Conservation (phyloP, 2,329 filamentous ascomycete genomes). For the Trichoderma brevicompactum region DNA sequence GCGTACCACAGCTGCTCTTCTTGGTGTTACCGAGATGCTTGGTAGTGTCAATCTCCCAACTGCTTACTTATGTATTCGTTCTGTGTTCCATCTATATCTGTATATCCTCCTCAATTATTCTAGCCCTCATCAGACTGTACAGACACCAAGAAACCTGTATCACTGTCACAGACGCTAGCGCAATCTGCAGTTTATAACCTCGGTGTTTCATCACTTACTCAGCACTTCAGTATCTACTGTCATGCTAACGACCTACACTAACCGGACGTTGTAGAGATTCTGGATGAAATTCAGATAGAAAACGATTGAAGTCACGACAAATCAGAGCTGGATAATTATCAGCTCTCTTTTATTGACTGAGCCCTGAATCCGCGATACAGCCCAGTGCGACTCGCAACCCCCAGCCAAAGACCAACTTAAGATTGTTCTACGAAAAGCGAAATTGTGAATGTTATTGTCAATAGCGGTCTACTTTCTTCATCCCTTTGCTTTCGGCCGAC, state of each 20-base stretch:
- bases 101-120: background rate
- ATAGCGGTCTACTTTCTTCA: too few species aligned
- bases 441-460: too few species aligned
- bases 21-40: background rate
- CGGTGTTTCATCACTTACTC: background rate
- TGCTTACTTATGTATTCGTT: background rate
- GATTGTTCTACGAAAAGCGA: too few species aligned
- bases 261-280: too few species aligned
- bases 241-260: background rate
- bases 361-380: background rate
- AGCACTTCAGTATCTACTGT: background rate
- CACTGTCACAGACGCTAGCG: slow-evolving; percentile 12
- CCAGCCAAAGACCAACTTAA: too few species aligned
- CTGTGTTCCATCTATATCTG: background rate
- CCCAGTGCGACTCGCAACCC: too few species aligned
- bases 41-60: background rate
- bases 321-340: background rate
- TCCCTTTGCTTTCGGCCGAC: too few species aligned
- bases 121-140: background rate
- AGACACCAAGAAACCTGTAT: background rate
- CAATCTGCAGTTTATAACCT: slow-evolving; percentile 2
- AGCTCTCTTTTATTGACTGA: background rate
- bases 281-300: too few species aligned
- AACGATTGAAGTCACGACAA: too few species aligned
- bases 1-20: background rate